Evolutionary conservation across 1,284 basidiomycete genomes (phyloP), one percentile per base, ranked within the genome.

Genomic region (Meira nashicola): DNA sequence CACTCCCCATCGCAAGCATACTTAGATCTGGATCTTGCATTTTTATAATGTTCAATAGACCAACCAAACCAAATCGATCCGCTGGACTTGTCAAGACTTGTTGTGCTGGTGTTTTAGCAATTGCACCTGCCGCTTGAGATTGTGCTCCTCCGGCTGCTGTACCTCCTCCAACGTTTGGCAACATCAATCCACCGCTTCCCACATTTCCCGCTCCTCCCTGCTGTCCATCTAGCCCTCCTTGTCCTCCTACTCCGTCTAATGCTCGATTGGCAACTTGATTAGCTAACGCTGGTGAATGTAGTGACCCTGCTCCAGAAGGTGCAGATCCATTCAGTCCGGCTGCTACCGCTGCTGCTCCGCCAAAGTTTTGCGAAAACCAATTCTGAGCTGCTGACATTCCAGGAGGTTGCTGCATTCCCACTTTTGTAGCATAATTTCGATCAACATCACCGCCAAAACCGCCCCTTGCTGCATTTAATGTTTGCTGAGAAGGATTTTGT

Each of bases 11-110:
- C 66, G 89, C 86, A 64, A 90, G 84, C 80, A 95, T 82, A 50
- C 87, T 87, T 74, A 88, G 84, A 80, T 97, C 93, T 55, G 88
- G 83, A 80, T 96, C 90, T 57, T 88, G 86, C 79, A 86, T 90
- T 82, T 92, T 92, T 80, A 97, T 93, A 82, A 93, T 85, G 59
- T 89, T 87, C 62, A 98, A 82, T 63, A 98, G 81, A 2, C 90
- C 91, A 54, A 95, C 80, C 40, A 98, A 81, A 0, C 94, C 94
- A 87, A 93, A 98, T 67, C 92, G 85, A 80, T 98, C 94, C 57
- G 93, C 94, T 0, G 94, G 90, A 55, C 89, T 91, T 68, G 90
- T 86, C 55, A 97, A 83, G 17, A 98, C 86, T 81, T 98, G 94
- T 78, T 96, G 90, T 43, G 92, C 92, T 0, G 94, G 92, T 60